Percentiles rank a stretch among this genome's conserved stretches.
Conservation (phyloP, 2,329 filamentous ascomycete species). For the Penicillium sp. region DNA sequence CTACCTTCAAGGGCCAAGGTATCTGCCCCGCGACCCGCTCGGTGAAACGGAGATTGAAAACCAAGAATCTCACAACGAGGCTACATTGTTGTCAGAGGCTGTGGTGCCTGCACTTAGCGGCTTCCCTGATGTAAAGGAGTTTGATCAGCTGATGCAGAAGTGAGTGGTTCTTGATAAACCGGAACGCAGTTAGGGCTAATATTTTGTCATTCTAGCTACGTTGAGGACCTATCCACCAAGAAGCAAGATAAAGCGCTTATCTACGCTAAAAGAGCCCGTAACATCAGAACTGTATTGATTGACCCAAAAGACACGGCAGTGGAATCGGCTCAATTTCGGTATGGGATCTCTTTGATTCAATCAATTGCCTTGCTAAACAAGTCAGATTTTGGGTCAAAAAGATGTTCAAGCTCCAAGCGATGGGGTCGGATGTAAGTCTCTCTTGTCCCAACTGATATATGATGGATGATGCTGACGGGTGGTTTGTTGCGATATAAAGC, state of each 20-base stretch:
- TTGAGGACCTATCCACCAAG: slow-evolving; percentile 49
- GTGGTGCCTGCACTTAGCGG: slow-evolving; percentile 44
- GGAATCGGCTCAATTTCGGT: slow-evolving; percentile 52
- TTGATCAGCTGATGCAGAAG: slow-evolving; percentile 47
- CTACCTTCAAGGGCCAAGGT: slow-evolving; percentile 34
- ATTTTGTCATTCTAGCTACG: slow-evolving; percentile 38
- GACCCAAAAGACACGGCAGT: slow-evolving; percentile 51
- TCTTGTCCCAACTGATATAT: background rate
- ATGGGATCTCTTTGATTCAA: slow-evolving; percentile 10
- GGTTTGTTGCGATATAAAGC: slow-evolving; percentile 20
- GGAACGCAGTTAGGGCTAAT: background rate
- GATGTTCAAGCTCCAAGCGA: slow-evolving; percentile 49
- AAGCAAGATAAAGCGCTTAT: slow-evolving; percentile 54
- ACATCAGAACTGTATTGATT: slow-evolving; percentile 47
- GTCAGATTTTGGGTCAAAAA: slow-evolving; percentile 53
- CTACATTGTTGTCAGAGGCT: slow-evolving; percentile 45
- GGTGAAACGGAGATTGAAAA: slow-evolving; percentile 42
- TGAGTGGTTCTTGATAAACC: slow-evolving; percentile 18
- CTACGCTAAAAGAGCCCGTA: slow-evolving; percentile 46
- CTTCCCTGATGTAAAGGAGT: slow-evolving; percentile 46
- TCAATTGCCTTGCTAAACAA: background rate
- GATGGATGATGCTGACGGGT: background rate
- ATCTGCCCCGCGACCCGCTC: slow-evolving; percentile 35
- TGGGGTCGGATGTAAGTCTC: slow-evolving; percentile 41
- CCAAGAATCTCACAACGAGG: slow-evolving; percentile 45